phyloP scores from a whole-genome alignment of 1,139 yeast genomes.

The Casaregolazyma suthepensis region DNA sequence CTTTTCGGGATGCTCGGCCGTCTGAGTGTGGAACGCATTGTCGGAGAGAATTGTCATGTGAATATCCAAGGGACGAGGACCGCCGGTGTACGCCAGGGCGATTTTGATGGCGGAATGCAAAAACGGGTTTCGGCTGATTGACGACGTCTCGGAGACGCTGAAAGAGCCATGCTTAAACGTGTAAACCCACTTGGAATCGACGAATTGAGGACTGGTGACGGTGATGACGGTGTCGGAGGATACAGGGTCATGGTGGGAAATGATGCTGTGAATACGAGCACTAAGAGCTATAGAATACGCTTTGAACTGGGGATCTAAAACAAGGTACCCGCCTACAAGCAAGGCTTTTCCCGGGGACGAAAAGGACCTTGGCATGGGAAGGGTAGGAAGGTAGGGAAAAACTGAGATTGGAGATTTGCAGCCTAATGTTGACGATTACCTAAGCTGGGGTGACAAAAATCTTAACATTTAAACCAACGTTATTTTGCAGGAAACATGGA shows the following conservation, averaged over 20 bases:
- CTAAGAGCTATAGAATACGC: conserved; percentile 86
- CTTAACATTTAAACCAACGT: too few relatives aligned
- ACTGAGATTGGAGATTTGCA: not conserved
- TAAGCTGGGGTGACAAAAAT: too few relatives aligned
- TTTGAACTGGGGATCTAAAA: conserved; percentile 65
- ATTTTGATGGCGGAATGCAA: conserved; percentile 56
- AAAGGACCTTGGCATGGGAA: conserved; percentile 34
- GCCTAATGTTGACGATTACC: too few relatives aligned
- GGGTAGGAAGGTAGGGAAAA: not conserved
- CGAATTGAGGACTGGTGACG: conserved; percentile 75
- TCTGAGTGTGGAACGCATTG: conserved; percentile 80
- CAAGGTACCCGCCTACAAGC: conserved; percentile 90
- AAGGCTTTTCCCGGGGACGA: conserved; percentile 97
- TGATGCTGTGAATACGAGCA: conserved; percentile 80
- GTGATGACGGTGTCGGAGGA: conserved; percentile 16
- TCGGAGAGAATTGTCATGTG: conserved; percentile 70
- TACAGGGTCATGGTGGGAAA: conserved; percentile 25
- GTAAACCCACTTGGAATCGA: conserved; percentile 64
- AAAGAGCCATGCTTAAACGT: conserved; percentile 12
- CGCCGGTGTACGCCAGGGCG: conserved; percentile 43
- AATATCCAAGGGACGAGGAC: conserved; percentile 26
- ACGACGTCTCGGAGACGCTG: not conserved
- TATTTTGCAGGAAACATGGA: too few relatives aligned
- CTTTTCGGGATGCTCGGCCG: conserved; percentile 21
- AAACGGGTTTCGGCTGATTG: conserved; percentile 56